Conservation (phyloP, 352 stramenopile genomes). For the Phytophthora vignae region DNA sequence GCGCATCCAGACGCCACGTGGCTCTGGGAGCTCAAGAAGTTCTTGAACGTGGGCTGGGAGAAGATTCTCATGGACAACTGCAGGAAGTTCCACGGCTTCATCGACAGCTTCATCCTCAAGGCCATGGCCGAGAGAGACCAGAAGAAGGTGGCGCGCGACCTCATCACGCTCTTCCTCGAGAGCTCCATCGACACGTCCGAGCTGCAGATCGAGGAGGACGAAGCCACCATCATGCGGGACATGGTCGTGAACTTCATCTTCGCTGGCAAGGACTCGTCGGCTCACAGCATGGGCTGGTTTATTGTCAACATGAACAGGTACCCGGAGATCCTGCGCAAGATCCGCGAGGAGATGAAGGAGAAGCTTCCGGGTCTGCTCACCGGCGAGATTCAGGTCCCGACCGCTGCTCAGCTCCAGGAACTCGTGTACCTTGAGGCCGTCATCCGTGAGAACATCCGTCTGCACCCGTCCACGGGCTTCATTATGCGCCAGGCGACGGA, state of each 20-base stretch:
- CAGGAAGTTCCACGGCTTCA: constrained; percentile 6
- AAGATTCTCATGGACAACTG: constrained; percentile 7
- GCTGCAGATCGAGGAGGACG: constrained; percentile 17
- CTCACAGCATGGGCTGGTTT: constrained; percentile 65
- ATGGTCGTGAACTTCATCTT: constrained; percentile 77
- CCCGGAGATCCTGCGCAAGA: constrained; percentile 51
- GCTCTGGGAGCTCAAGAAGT: constrained; percentile 8
- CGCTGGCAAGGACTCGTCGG: constrained; percentile 70
- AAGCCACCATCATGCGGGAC: constrained; percentile 54
- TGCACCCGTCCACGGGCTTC: constrained; percentile 59
- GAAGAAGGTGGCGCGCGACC: not conserved
- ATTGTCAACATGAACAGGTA: constrained; percentile 40
- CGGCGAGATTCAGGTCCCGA: constrained; percentile 26
- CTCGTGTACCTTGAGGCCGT: constrained; percentile 62
- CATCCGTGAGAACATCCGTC: constrained; percentile 59
- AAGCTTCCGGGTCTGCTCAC: constrained; percentile 34
- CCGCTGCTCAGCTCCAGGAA: constrained; percentile 42
- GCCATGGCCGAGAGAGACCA: not conserved
- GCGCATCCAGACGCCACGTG: constrained; percentile 2
- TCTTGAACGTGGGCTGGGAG: constrained; percentile 3
- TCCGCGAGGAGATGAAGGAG: constrained; percentile 48
- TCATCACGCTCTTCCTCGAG: constrained; percentile 1
- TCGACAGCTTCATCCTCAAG: constrained; percentile 5
- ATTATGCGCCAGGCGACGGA: constrained; percentile 46
- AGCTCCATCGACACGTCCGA: constrained; percentile 2